Evolutionary conservation across 176 grass and related monocot genomes (phyloP).

Genomic region (Musa beccarii): DNA sequence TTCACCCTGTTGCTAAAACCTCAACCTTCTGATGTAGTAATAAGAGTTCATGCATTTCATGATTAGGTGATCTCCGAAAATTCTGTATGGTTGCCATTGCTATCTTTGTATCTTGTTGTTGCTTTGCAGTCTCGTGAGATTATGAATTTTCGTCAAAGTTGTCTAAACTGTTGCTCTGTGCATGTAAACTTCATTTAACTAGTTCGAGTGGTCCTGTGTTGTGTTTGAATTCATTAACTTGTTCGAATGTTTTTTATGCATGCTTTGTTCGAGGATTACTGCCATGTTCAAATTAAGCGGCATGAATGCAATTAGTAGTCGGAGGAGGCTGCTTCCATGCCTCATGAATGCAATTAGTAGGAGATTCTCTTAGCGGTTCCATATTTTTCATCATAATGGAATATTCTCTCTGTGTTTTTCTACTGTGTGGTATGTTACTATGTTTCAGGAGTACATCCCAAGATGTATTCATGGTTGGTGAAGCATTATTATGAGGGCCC

Average conservation of each 20-base stretch:
- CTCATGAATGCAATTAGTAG: no score
- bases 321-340: no score
- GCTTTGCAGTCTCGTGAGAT: background rate
- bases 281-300: no score
- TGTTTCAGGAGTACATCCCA: no score
- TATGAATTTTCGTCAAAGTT: background rate
- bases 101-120: background rate
- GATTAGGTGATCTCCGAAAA: background rate
- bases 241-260: background rate
- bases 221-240: background rate
- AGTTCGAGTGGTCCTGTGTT: background rate
- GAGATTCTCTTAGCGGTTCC: no score
- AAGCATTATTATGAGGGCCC: background rate
- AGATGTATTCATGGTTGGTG: background rate
- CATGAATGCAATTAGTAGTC: no score
- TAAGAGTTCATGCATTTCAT: background rate
- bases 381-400: no score
- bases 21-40: background rate
- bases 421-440: no score
- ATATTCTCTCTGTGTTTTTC: no score
- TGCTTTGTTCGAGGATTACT: background rate
- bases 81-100: background rate
- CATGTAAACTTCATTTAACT: no score
- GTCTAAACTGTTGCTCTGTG: background rate
- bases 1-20: background rate